A percentile compares a stretch with the other conserved stretches of the same genome.
phyloP scores from a whole-genome alignment of 805 yeast genomes.

The Candida sakaeoensis region DNA sequence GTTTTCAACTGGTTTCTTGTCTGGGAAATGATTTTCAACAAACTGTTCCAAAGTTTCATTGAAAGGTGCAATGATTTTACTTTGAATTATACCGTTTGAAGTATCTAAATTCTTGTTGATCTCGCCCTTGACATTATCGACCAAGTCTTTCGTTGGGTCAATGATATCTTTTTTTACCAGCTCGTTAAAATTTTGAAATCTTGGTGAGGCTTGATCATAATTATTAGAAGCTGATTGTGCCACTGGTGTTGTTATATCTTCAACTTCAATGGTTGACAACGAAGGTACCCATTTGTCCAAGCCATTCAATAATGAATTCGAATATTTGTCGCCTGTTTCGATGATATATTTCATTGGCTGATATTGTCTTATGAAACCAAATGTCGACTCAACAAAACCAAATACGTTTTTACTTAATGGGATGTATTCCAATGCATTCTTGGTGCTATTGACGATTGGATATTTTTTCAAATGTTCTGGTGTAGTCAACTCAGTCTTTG shows the following conservation, averaged over 20 bases:
- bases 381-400: constrained; percentile 28
- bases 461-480: constrained; percentile 40
- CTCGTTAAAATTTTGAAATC: constrained; percentile 10
- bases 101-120: constrained; percentile 1
- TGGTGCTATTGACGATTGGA: constrained; percentile 45
- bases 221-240: constrained; percentile 50
- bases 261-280: constrained; percentile 50
- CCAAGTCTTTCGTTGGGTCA: constrained; percentile 48
- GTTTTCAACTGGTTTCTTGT: constrained; percentile 37
- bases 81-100: constrained; percentile 21
- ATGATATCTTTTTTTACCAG: constrained; percentile 19
- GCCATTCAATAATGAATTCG: constrained; percentile 49
- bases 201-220: constrained; percentile 12
- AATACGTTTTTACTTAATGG: constrained; percentile 34
- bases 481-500: neutral
- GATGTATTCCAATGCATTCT: constrained; percentile 26
- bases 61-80: constrained; percentile 53
- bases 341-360: constrained; percentile 43
- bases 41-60: constrained; percentile 50
- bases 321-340: constrained; percentile 48
- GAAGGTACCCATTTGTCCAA: constrained; percentile 61
- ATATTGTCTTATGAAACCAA: constrained; percentile 17
- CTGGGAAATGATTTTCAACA: constrained; percentile 45
- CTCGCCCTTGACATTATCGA: constrained; percentile 45
- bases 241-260: constrained; percentile 45